phyloP scores from a whole-genome alignment of 2,329 filamentous ascomycete genomes.

The Colletotrichum endophyticum region DNA sequence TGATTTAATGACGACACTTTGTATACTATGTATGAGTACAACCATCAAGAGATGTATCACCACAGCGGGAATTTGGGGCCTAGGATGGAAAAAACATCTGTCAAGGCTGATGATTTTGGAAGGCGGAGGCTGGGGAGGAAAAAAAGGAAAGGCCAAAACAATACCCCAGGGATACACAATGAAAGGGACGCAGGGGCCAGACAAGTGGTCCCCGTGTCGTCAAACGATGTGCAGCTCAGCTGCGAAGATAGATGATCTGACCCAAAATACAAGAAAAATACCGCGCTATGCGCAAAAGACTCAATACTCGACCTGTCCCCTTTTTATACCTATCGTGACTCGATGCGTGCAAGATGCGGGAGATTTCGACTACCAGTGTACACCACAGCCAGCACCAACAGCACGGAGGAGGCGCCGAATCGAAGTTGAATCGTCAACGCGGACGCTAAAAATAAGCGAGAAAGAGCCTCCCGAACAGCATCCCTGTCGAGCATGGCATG shows the following conservation, averaged over 20 bases:
- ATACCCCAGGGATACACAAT: neutral
- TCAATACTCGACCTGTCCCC: neutral
- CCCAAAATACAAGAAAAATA: neutral
- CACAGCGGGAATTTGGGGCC: neutral
- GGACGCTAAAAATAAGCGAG: constrained; percentile 26
- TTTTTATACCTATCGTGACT: neutral
- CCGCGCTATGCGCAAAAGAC: neutral
- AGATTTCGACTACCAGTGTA: neutral
- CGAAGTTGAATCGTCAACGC: constrained; percentile 13
- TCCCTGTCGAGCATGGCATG: constrained; percentile 23
- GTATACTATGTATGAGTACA: constrained; percentile 15
- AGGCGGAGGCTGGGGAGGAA: neutral
- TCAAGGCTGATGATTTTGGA: neutral
- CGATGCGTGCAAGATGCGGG: neutral
- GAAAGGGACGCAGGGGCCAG: neutral
- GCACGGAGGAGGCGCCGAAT: constrained; percentile 24
- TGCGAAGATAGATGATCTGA: neutral
- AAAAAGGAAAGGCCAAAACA: neutral
- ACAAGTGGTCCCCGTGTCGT: neutral
- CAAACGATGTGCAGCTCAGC: neutral
- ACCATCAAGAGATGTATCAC: neutral
- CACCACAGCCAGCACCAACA: constrained; percentile 23
- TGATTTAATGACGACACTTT: neutral
- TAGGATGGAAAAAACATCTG: neutral
- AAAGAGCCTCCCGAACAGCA: constrained; percentile 23